phyloP scores from a whole-genome alignment of 306 rosid genomes.

The Cercis canadensis region DNA sequence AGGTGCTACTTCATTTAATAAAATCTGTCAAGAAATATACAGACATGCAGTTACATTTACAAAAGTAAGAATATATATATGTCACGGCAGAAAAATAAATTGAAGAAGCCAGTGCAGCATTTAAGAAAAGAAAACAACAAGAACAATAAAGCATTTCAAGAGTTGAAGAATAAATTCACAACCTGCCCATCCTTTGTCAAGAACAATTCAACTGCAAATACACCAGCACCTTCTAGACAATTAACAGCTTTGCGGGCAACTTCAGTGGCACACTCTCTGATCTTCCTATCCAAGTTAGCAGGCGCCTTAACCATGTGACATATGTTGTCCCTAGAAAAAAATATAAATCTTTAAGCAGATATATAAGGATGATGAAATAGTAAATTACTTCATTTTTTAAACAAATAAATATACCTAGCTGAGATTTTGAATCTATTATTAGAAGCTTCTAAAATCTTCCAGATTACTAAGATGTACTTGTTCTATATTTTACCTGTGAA shows the following conservation, averaged over 20 bases:
- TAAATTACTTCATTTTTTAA: constrained; percentile 2
- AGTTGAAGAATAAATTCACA: constrained; percentile 32
- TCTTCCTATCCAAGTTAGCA: constrained; percentile 74
- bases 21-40: constrained; percentile 58
- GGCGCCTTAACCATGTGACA: constrained; percentile 92
- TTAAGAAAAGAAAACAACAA: neutral
- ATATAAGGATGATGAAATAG: constrained; percentile 29
- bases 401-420: no score
- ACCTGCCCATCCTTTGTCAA: constrained; percentile 82
- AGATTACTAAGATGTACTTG: neutral
- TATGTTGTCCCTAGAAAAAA: constrained; percentile 75
- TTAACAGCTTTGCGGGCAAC: constrained; percentile 84
- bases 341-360: constrained; percentile 32
- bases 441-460: no score
- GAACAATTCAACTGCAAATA: constrained; percentile 94
- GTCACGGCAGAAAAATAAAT: constrained; percentile 11
- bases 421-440: no score
- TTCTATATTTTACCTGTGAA: constrained; percentile 76
- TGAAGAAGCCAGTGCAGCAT: constrained; percentile 19
- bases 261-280: constrained; percentile 67
- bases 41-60: constrained; percentile 18
- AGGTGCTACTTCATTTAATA: constrained; percentile 94
- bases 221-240: constrained; percentile 93
- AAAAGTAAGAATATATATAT: constrained; percentile 25
- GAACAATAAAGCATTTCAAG: constrained; percentile 17